Evolutionary conservation across 768 basidiomycete species (phyloP).

Genomic region (Sarcodon aspratus): DNA sequence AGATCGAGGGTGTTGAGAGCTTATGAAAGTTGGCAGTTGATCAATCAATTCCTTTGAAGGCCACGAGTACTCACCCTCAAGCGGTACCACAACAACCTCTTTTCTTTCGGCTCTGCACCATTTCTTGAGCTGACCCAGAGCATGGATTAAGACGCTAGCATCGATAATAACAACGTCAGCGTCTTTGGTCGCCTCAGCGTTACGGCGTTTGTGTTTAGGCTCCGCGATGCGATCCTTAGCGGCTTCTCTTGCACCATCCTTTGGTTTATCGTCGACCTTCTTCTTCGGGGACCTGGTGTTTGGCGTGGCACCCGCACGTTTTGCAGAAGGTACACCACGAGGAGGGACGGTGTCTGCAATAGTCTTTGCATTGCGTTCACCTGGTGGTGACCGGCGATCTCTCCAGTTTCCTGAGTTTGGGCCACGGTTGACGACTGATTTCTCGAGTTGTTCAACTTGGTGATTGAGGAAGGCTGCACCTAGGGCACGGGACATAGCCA

Average conservation of each 20-base stretch:
- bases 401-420: slow-evolving; percentile 53
- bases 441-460: slow-evolving; percentile 83
- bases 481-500: slow-evolving; percentile 79
- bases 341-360: neutral
- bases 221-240: neutral
- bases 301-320: neutral
- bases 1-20: slow-evolving; percentile 87
- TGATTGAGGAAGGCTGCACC: slow-evolving; percentile 83
- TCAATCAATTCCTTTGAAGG: slow-evolving; percentile 3
- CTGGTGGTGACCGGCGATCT: slow-evolving; percentile 21
- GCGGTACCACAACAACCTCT: slow-evolving; percentile 74
- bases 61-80: slow-evolving; percentile 56
- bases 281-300: neutral
- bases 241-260: slow-evolving; percentile 4
- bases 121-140: slow-evolving; percentile 65
- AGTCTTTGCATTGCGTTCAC: slow-evolving; percentile 1
- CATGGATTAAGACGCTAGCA: slow-evolving; percentile 74
- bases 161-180: slow-evolving; percentile 72
- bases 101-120: slow-evolving; percentile 71
- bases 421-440: slow-evolving; percentile 42
- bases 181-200: slow-evolving; percentile 30
- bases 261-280: neutral
- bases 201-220: slow-evolving; percentile 5
- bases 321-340: neutral
- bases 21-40: slow-evolving; percentile 18